Percentiles rank a stretch among this genome's conserved stretches.
phyloP scores from a whole-genome alignment of 148 eudicot species.

The Simmondsia chinensis region DNA sequence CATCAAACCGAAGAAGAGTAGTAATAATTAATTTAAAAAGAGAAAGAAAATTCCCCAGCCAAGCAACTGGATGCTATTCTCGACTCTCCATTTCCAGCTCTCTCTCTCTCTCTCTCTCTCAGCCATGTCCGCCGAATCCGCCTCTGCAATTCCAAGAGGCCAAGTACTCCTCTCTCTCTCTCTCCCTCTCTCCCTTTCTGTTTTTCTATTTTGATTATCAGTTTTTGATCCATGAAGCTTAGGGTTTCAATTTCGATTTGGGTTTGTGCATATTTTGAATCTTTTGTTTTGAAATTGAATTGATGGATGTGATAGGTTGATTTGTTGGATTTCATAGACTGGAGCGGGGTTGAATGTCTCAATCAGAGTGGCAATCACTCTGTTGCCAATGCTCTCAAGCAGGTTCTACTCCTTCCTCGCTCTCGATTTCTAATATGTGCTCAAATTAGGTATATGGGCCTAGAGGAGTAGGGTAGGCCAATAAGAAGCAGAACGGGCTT shows the following conservation, averaged over 20 bases:
- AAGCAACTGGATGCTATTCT: too few relatives aligned
- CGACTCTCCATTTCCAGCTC: conserved; percentile 31
- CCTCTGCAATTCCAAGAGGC: conserved; percentile 41
- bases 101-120: background rate
- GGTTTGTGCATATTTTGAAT: background rate
- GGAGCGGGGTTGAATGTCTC: conserved; percentile 92
- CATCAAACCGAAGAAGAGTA: too few relatives aligned
- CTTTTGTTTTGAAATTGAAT: background rate
- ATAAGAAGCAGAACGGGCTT: too few relatives aligned
- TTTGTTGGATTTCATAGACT: conserved; percentile 75
- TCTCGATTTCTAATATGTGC: background rate
- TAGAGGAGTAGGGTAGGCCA: too few relatives aligned
- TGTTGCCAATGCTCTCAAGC: conserved; percentile 71
- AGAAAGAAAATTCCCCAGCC: too few relatives aligned
- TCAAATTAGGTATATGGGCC: too few relatives aligned
- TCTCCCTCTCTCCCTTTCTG: background rate
- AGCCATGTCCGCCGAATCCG: conserved; percentile 63
- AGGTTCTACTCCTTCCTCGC: conserved; percentile 26
- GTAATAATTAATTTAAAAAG: too few relatives aligned
- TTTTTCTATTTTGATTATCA: background rate
- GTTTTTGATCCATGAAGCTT: too few relatives aligned
- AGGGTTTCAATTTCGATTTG: too few relatives aligned
- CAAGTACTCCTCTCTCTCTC: conserved; percentile 28
- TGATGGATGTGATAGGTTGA: conserved; percentile 39
- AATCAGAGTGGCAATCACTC: conserved; percentile 59